Evolutionary conservation across 192 early-diverging fungal species (phyloP).

Genomic region (Backusella parvicylindrica): DNA sequence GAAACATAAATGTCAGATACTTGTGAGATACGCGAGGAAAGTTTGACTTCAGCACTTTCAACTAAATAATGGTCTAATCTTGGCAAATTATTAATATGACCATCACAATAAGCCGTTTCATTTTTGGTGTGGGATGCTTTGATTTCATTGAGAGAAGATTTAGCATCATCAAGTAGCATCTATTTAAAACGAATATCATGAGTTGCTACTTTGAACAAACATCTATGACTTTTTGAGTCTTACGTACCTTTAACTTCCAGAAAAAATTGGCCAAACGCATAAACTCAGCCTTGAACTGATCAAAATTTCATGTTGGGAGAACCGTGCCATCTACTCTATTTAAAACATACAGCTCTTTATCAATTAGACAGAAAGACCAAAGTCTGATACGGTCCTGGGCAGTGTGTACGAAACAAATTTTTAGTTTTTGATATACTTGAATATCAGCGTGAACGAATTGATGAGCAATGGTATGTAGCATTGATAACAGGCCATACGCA

Average conservation of each 20-base stretch:
- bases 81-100: neutral
- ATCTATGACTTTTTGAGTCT: neutral
- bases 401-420: neutral
- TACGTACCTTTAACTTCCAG: neutral
- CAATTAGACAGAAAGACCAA: conserved; percentile 3
- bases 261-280: neutral
- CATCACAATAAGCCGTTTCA: neutral
- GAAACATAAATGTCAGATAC: too few species aligned
- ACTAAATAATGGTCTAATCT: neutral
- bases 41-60: conserved; percentile 1
- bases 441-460: conserved; percentile 1
- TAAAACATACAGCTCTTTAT: neutral
- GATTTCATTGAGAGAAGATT: neutral
- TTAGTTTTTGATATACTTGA: neutral
- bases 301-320: neutral
- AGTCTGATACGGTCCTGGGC: neutral
- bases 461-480: neutral
- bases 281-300: neutral
- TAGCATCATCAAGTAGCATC: neutral
- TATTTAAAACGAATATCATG: conserved; percentile 1
- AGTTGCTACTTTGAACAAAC: neutral
- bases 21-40: neutral
- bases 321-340: neutral
- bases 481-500: neutral
- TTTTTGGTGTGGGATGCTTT: neutral